Evolutionary conservation across 2,329 filamentous ascomycete genomes (phyloP).

Genomic region (Calonectria pauciramosa): DNA sequence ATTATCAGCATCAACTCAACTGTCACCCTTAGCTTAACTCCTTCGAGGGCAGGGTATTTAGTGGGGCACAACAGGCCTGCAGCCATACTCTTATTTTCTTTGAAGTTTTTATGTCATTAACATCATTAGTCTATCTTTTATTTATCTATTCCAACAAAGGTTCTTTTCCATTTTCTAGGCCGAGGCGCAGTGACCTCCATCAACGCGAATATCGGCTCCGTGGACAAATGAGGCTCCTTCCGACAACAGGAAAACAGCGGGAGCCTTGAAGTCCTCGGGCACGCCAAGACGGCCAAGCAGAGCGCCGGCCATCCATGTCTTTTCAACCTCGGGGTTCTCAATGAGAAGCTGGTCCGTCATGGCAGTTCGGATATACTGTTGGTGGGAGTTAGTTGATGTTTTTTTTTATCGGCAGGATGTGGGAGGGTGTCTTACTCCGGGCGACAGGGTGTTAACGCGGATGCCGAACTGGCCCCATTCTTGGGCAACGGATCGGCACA

Average conservation of each 20-base stretch:
- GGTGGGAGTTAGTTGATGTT: background rate
- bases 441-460: constrained; percentile 75
- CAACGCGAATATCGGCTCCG: constrained; percentile 67
- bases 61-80: background rate
- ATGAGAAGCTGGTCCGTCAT: constrained; percentile 61
- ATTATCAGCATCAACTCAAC: background rate
- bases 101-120: constrained; percentile 8
- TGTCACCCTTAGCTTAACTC: background rate
- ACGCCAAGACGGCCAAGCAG: constrained; percentile 67
- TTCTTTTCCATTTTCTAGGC: constrained; percentile 36
- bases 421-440: constrained; percentile 58
- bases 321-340: constrained; percentile 63
- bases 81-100: background rate
- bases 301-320: constrained; percentile 66
- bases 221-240: constrained; percentile 71
- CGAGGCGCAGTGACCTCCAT: constrained; percentile 67
- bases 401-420: background rate
- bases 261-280: constrained; percentile 71
- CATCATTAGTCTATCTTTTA: constrained; percentile 20
- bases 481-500: constrained; percentile 70
- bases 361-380: constrained; percentile 60
- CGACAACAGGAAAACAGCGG: constrained; percentile 69
- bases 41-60: background rate
- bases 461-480: constrained; percentile 76
- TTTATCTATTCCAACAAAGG: background rate